Percentiles rank a stretch among this genome's conserved stretches.
Evolutionary conservation across 164 flowering plant genomes (phyloP).

Genomic region (Kingdonia uniflora): DNA sequence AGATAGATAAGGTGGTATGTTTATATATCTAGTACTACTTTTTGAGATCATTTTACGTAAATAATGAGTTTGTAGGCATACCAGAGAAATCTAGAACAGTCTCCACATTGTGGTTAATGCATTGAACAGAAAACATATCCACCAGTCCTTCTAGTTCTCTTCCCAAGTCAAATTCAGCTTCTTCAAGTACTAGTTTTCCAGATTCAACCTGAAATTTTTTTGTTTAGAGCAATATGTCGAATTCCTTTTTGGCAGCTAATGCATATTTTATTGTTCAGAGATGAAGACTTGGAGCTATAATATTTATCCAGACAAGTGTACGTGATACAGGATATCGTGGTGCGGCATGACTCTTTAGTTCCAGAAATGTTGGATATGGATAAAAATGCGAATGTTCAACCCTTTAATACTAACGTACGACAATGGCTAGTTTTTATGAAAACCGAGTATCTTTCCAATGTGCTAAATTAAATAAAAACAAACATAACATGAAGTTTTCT

Average conservation of each 20-base stretch:
- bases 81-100: constrained; percentile 82
- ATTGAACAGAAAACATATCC: constrained; percentile 94
- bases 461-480: too few species aligned
- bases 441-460: too few species aligned
- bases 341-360: too few species aligned
- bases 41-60: constrained; percentile 1
- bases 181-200: constrained; percentile 87
- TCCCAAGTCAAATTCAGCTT: constrained; percentile 89
- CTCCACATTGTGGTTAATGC: constrained; percentile 86
- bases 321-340: too few species aligned
- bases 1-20: too few species aligned
- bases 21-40: too few species aligned
- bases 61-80: constrained; percentile 18
- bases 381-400: too few species aligned
- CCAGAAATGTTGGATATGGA: too few species aligned
- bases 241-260: not conserved
- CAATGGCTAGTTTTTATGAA: too few species aligned
- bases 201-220: constrained; percentile 83
- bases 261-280: not conserved
- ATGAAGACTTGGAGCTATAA: not conserved
- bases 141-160: constrained; percentile 91
- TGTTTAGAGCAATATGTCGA: constrained; percentile 1
- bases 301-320: too few species aligned
- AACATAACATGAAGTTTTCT: too few species aligned
- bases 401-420: too few species aligned